Evolutionary conservation across 257 asterid genomes (phyloP).

Genomic region (Sherardia arvensis): DNA sequence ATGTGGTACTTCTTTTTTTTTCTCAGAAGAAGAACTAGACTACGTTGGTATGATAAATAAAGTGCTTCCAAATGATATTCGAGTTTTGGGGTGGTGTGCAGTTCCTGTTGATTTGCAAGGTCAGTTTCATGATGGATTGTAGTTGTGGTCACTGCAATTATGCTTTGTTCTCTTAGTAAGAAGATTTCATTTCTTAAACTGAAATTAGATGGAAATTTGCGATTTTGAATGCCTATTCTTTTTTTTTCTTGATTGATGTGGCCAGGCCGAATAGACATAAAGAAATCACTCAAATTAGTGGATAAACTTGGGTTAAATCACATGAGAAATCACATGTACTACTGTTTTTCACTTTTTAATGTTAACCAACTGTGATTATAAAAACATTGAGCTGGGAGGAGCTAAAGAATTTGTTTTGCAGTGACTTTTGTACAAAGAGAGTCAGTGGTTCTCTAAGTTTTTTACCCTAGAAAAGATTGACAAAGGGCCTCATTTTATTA

Average conservation of each 20-base stretch:
- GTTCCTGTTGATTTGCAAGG: constrained; percentile 85
- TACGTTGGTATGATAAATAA: constrained; percentile 66
- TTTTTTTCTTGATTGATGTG: no score
- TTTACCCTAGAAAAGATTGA: neutral
- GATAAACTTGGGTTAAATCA: neutral
- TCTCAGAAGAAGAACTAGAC: constrained; percentile 62
- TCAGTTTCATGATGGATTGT: constrained; percentile 8
- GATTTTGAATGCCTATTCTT: no score
- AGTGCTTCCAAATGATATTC: constrained; percentile 81
- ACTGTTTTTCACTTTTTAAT: no score
- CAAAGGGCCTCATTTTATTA: neutral
- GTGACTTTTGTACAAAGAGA: neutral
- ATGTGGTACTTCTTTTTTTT: constrained; percentile 7
- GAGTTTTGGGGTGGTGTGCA: constrained; percentile 91
- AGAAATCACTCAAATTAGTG: neutral
- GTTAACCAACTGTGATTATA: neutral
- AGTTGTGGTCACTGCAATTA: neutral
- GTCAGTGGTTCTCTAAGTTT: neutral
- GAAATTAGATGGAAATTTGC: no score
- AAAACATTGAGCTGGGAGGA: neutral
- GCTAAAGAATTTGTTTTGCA: neutral
- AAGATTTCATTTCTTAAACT: neutral
- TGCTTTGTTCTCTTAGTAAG: neutral
- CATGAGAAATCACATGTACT: no score
- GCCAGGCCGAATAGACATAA: neutral